These are phyloP conservation scores for Waltiozyma sp. DNA, from an alignment of 1,139 yeast species.

Conservation along the genomic window DNA sequence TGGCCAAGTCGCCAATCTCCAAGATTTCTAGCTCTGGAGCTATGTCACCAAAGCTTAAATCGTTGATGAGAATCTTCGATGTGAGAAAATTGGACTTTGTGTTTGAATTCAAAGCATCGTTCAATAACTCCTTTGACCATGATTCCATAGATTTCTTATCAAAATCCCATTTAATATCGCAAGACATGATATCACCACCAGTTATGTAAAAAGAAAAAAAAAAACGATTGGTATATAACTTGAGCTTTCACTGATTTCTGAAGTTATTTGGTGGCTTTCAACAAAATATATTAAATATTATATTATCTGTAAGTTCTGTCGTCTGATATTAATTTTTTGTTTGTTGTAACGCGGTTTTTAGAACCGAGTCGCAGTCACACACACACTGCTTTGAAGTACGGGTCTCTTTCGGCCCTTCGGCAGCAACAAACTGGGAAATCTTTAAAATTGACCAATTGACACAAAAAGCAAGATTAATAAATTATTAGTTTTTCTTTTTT, in stretches of 20 bases:
- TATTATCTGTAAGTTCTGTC: too few relatives aligned
- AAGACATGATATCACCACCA: conserved; percentile 43
- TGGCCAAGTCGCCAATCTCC: conserved; percentile 78
- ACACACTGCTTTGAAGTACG: too few relatives aligned
- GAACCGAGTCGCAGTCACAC: background rate
- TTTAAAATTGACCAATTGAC: too few relatives aligned
- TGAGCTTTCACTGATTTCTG: background rate
- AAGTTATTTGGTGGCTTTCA: too few relatives aligned
- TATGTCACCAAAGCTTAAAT: conserved; percentile 64
- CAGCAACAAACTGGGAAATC: too few relatives aligned
- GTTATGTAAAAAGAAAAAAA: too few relatives aligned
- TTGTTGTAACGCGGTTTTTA: too few relatives aligned
- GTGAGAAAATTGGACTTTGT: conserved; percentile 68
- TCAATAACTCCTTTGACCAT: conserved; percentile 59
- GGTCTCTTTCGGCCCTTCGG: too few relatives aligned
- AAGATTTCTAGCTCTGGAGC: conserved; percentile 75
- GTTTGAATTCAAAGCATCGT: conserved; percentile 70
- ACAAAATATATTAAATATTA: too few relatives aligned
- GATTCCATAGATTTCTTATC: conserved; percentile 56
- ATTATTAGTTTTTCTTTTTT: too few relatives aligned
- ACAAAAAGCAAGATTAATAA: too few relatives aligned
- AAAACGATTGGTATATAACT: too few relatives aligned
- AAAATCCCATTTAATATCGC: conserved; percentile 69
- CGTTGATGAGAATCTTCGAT: conserved; percentile 61
- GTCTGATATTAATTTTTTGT: background rate